Evolutionary conservation across 1,139 yeast genomes (phyloP).

Genomic region (Saccharomyces hybrid): DNA sequence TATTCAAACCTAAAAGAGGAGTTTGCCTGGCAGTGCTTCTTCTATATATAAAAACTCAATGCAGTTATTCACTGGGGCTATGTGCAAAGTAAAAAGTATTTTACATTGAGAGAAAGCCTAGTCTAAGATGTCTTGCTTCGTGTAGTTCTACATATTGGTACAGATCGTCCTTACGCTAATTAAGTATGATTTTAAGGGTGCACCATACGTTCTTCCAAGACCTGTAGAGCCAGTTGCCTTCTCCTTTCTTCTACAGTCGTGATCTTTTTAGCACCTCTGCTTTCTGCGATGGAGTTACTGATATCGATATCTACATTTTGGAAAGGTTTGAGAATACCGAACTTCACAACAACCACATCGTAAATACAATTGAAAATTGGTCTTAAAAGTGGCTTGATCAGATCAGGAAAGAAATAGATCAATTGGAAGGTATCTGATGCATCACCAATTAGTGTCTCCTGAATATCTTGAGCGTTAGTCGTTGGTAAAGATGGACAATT

Average conservation of each 20-base stretch:
- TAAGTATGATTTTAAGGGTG: neutral
- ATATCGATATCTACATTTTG: constrained; percentile 64
- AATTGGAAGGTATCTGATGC: constrained; percentile 85
- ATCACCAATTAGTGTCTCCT: constrained; percentile 46
- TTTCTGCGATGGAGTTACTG: constrained; percentile 56
- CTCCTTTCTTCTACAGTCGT: constrained; percentile 58
- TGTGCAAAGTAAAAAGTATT: no score
- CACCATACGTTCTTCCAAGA: constrained; percentile 62
- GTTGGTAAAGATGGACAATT: constrained; percentile 23
- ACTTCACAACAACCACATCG: constrained; percentile 42
- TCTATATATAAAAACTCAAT: no score
- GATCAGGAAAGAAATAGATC: constrained; percentile 70
- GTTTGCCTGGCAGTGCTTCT: no score
- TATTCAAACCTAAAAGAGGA: no score
- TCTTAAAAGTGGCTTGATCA: constrained; percentile 45
- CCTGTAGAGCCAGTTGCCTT: constrained; percentile 76
- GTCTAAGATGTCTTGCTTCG: no score
- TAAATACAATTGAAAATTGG: constrained; percentile 49
- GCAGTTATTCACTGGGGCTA: no score
- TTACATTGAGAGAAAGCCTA: no score
- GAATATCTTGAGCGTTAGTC: constrained; percentile 14
- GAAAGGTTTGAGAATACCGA: constrained; percentile 57
- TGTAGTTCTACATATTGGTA: neutral
- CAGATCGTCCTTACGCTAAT: no score
- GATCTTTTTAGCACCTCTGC: constrained; percentile 38